Base-by-base conservation (phyloP, 768 basidiomycete species). In the Asterophora lycoperdoides region DNA sequence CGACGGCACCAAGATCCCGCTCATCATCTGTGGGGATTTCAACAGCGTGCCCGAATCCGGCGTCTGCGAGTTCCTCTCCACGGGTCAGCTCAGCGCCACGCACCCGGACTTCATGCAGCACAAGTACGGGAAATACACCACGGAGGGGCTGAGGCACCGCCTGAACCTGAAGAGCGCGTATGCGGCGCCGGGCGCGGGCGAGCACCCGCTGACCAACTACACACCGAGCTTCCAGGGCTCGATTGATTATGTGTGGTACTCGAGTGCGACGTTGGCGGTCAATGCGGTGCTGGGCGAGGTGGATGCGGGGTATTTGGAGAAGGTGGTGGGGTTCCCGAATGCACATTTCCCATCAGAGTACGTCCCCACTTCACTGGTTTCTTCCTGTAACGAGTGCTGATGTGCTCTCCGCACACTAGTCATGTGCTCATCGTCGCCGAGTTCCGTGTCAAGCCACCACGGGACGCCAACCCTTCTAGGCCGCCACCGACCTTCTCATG, bases 301-400 rank as follows among this genome's bases (percentile, higher is more conserved):
- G 50, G 93, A 97, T 63, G 76, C 74, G 58, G 63, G 63, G 19
- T 99, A 99, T 72, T 64, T 97, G 63, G 83, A 86, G 55, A 91
- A 91, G 71, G 82, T 82, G 14, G 95, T 97, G 38, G 96, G 96
- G 32, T 98, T 98, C 77, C 96, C 96, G 23, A 94, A 97, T 66
- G 81, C 84, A 1, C 92, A 97, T 64, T 96, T 93, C 77, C 93
- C 95, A 18, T 94, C 93, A 51, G 94, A 97, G 93, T 97, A 68
- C 63, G 92, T 84, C 13, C 53, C 34, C 20, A 20, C 46, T 49
- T 9, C 6, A 40, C 33, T 50, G 52, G 41, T 42, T 15, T 46
- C 28, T 52, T 29, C 53, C 30, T 32, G 2, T 8, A 3, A 32
- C 9, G 41, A 13, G 28, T 51, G 48, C 51, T 57, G 30, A 46